Conservation (phyloP, 2,329 filamentous ascomycete genomes). For the Aspergillus versicolor region DNA sequence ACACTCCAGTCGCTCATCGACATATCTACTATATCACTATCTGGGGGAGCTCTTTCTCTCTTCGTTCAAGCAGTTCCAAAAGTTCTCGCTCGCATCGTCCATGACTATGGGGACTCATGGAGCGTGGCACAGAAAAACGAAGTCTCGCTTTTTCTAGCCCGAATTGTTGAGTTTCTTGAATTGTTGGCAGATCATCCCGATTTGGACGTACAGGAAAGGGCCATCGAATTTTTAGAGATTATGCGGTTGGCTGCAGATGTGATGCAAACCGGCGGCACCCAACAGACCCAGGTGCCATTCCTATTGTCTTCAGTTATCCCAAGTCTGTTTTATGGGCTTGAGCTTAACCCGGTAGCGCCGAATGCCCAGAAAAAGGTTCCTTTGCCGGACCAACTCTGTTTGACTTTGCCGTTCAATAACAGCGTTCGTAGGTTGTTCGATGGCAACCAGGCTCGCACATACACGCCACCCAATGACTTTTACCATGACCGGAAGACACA, state of each 20-base stretch:
- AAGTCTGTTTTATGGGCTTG: conserved; percentile 78
- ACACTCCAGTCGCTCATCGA: conserved; percentile 74
- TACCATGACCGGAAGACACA: conserved; percentile 37
- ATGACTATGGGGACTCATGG: conserved; percentile 63
- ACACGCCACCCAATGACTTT: conserved; percentile 38
- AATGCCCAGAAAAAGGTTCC: conserved; percentile 86
- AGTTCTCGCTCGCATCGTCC: conserved; percentile 71
- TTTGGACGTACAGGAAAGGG: conserved; percentile 90
- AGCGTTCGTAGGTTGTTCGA: conserved; percentile 67
- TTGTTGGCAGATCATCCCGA: conserved; percentile 76
- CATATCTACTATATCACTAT: conserved; percentile 55
- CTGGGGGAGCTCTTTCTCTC: conserved; percentile 69
- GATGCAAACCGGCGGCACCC: conserved; percentile 29
- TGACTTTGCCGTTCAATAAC: conserved; percentile 78
- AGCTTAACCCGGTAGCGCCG: conserved; percentile 84
- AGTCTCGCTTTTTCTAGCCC: conserved; percentile 73
- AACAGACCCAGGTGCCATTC: conserved; percentile 59
- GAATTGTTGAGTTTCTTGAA: conserved; percentile 80
- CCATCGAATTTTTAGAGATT: conserved; percentile 88
- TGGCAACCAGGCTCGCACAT: conserved; percentile 52
- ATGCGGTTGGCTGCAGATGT: conserved; percentile 86
- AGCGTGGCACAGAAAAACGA: conserved; percentile 70
- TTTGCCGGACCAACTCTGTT: conserved; percentile 69
- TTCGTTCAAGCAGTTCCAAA: conserved; percentile 85
- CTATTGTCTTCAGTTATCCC: conserved; percentile 89